Evolutionary conservation across 2,329 filamentous ascomycete species (phyloP).

Genomic region (Trichoderma atrobrunneum): DNA sequence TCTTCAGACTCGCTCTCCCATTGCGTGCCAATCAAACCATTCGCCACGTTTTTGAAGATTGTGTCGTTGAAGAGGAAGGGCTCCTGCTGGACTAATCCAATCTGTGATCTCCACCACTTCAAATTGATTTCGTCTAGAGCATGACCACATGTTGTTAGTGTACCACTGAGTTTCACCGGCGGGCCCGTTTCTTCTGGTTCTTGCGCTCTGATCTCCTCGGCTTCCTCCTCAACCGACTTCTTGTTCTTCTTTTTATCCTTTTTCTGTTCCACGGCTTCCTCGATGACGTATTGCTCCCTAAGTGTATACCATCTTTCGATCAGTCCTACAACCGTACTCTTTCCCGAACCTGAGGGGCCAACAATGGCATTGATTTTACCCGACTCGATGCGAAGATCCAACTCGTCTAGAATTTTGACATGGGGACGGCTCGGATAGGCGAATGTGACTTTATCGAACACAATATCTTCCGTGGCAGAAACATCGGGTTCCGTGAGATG

Average conservation of each 20-base stretch:
- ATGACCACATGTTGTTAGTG: constrained; percentile 52
- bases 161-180: constrained; percentile 43
- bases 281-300: constrained; percentile 50
- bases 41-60: constrained; percentile 61
- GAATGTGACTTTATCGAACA: constrained; percentile 64
- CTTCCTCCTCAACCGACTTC: constrained; percentile 33
- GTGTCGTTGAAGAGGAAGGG: constrained; percentile 66
- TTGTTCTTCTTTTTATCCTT: constrained; percentile 43
- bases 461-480: constrained; percentile 38
- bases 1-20: constrained; percentile 54
- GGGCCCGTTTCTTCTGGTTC: constrained; percentile 41
- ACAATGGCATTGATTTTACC: constrained; percentile 73
- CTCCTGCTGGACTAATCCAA: constrained; percentile 66
- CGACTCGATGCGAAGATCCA: constrained; percentile 57
- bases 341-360: constrained; percentile 69
- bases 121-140: constrained; percentile 57
- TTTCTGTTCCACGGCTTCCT: constrained; percentile 48
- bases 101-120: constrained; percentile 61
- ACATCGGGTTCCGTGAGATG: constrained; percentile 38
- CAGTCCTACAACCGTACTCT: constrained; percentile 70
- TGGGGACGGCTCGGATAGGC: constrained; percentile 67
- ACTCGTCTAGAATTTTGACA: constrained; percentile 59
- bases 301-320: constrained; percentile 71
- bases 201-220: constrained; percentile 28
- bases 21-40: constrained; percentile 53